phyloP scores from a whole-genome alignment of 23 red algal genomes.

The Gracilaria gracilis region DNA sequence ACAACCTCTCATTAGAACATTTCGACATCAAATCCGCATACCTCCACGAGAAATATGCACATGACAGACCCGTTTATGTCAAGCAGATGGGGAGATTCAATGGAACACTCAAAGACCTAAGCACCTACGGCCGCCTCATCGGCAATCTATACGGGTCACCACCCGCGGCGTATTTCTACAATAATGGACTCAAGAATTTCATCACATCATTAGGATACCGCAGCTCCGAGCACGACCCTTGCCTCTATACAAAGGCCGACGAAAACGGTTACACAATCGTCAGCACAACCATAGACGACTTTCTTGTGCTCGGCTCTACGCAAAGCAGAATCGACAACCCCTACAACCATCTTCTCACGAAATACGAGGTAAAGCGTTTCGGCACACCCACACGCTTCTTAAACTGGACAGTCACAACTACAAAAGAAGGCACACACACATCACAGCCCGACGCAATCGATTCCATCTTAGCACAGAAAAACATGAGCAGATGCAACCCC shows the following conservation, averaged over 20 bases:
- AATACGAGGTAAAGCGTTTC: background rate
- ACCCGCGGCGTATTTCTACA: background rate
- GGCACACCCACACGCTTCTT: background rate
- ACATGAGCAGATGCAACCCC: background rate
- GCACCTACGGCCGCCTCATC: background rate
- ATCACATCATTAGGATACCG: background rate
- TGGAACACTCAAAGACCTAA: too few relatives aligned
- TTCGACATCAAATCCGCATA: too few relatives aligned
- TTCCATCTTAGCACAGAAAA: background rate
- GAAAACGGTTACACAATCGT: too few relatives aligned
- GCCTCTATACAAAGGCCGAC: too few relatives aligned
- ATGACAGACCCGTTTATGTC: too few relatives aligned
- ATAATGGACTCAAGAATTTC: background rate
- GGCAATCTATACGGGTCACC: conserved; percentile 14
- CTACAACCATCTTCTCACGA: background rate
- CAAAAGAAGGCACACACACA: background rate
- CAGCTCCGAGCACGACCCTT: background rate
- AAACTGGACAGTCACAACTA: background rate
- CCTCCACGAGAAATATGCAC: too few relatives aligned
- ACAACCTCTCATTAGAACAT: too few relatives aligned
- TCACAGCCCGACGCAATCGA: conserved; percentile 22
- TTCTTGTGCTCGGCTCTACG: background rate
- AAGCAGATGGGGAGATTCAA: too few relatives aligned
- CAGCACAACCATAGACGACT: too few relatives aligned
- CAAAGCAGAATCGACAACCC: background rate